Conservation (phyloP, 2,329 filamentous ascomycete species). For the Alternaria gansuensis region DNA sequence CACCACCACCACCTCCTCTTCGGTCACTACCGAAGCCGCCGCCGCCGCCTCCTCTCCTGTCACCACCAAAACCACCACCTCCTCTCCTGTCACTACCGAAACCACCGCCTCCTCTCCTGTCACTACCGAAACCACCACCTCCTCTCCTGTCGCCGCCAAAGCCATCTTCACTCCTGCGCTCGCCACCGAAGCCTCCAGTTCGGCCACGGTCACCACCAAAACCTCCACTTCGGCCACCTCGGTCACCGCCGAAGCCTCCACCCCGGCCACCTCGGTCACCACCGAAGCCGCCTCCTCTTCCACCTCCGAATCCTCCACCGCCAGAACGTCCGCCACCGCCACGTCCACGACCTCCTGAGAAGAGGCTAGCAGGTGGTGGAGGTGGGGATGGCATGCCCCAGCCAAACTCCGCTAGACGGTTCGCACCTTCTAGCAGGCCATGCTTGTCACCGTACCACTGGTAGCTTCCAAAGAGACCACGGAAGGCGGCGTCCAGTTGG, state of each 20-base stretch:
- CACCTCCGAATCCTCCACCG: conserved; percentile 25
- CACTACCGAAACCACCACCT: conserved; percentile 20
- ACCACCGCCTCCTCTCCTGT: conserved; percentile 24
- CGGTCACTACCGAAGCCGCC: conserved; percentile 17
- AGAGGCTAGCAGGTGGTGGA: conserved; percentile 39
- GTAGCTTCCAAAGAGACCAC: conserved; percentile 65
- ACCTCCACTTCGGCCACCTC: conserved; percentile 10
- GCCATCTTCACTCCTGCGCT: conserved; percentile 14
- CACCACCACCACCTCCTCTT: conserved; percentile 5
- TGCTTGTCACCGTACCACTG: conserved; percentile 55
- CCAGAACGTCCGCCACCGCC: conserved; percentile 22
- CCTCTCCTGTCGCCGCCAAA: conserved; percentile 26
- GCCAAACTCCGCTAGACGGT: conserved; percentile 57
- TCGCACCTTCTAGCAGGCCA: conserved; percentile 55
- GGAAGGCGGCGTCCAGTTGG: conserved; percentile 63
- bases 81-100: conserved; percentile 28
- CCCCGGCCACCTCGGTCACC: conserved; percentile 21
- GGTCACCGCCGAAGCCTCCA: conserved; percentile 9
- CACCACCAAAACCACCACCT: conserved; percentile 27
- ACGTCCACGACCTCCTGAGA: conserved; percentile 25
- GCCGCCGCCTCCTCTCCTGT: conserved; percentile 17
- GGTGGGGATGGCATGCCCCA: conserved; percentile 59
- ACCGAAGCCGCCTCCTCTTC: conserved; percentile 17
- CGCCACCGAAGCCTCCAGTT: conserved; percentile 14
- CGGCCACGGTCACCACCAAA: conserved; percentile 15